Evolutionary conservation across 1,284 basidiomycete species (phyloP).

Genomic region (Ceratobasidium sp.): DNA sequence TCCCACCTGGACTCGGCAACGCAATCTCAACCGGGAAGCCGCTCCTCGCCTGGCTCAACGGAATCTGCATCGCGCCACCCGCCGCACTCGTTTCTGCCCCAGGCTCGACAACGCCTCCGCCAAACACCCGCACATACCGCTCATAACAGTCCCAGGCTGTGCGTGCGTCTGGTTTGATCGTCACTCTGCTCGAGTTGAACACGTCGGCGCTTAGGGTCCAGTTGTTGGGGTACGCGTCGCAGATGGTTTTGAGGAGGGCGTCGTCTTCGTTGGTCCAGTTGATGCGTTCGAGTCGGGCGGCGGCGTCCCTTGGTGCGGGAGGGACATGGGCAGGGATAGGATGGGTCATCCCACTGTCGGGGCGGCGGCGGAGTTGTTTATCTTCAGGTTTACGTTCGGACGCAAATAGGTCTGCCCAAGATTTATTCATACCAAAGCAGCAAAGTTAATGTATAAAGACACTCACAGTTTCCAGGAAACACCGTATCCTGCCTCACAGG

Average conservation of each 20-base stretch:
- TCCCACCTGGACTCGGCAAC: constrained; percentile 38
- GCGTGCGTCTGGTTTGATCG: constrained; percentile 61
- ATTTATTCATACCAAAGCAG: neutral
- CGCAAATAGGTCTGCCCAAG: constrained; percentile 31
- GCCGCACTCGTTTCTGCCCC: constrained; percentile 1
- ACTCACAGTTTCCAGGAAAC: constrained; percentile 40
- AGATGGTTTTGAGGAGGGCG: constrained; percentile 59
- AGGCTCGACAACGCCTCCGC: constrained; percentile 28
- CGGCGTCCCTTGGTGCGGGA: constrained; percentile 50
- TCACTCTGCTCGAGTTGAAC: constrained; percentile 64
- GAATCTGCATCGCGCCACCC: constrained; percentile 20
- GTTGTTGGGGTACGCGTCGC: constrained; percentile 62
- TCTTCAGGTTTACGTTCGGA: constrained; percentile 36
- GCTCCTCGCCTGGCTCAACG: constrained; percentile 25
- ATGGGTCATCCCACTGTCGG: constrained; percentile 43
- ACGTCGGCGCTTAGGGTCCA: constrained; percentile 66
- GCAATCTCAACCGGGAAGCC: constrained; percentile 40
- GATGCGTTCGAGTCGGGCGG: constrained; percentile 52
- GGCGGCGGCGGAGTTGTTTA: constrained; percentile 19
- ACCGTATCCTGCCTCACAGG: constrained; percentile 34
- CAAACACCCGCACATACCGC: constrained; percentile 53
- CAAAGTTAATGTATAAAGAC: too few species aligned
- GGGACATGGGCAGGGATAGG: constrained; percentile 46
- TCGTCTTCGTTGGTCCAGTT: constrained; percentile 66
- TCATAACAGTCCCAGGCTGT: constrained; percentile 67